phyloP scores from a whole-genome alignment of 345 rosid species.

The Heritiera littoralis region DNA sequence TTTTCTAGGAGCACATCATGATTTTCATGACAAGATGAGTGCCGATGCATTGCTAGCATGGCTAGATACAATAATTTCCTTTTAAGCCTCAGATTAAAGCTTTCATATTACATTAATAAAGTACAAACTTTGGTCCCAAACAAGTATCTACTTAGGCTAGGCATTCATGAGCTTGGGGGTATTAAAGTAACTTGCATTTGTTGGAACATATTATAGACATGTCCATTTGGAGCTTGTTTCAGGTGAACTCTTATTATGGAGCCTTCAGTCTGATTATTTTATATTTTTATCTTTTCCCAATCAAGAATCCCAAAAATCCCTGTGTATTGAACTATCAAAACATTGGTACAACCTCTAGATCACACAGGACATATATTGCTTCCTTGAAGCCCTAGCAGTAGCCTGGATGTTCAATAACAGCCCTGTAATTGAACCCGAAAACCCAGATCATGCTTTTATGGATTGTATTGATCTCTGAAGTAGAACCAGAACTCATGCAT shows the following conservation, averaged over 20 bases:
- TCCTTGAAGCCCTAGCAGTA: not conserved
- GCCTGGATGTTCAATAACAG: slow-evolving; percentile 12
- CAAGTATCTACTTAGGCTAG: slow-evolving; percentile 7
- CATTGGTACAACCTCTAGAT: not conserved
- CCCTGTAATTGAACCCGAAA: not conserved
- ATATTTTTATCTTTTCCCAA: not conserved
- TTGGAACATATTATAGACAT: not conserved
- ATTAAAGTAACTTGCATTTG: not conserved
- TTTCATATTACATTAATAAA: not conserved
- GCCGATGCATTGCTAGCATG: not conserved
- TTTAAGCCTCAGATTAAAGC: not conserved
- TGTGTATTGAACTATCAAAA: not conserved
- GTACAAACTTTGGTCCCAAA: not conserved
- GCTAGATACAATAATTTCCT: not conserved
- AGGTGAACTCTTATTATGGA: not conserved
- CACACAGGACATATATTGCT: not conserved
- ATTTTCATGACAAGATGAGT: not conserved
- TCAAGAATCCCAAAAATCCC: slow-evolving; percentile 9
- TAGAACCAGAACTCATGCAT: not conserved
- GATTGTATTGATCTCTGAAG: slow-evolving; percentile 14
- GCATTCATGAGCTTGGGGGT: not conserved
- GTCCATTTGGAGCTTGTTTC: not conserved
- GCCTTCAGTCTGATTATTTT: slow-evolving; percentile 3
- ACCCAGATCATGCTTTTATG: not conserved
- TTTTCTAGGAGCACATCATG: not conserved